Evolutionary conservation across 345 rosid genomes (phyloP), one percentile per base, ranked within the genome.

Genomic region (Euphorbia tirucalli): DNA sequence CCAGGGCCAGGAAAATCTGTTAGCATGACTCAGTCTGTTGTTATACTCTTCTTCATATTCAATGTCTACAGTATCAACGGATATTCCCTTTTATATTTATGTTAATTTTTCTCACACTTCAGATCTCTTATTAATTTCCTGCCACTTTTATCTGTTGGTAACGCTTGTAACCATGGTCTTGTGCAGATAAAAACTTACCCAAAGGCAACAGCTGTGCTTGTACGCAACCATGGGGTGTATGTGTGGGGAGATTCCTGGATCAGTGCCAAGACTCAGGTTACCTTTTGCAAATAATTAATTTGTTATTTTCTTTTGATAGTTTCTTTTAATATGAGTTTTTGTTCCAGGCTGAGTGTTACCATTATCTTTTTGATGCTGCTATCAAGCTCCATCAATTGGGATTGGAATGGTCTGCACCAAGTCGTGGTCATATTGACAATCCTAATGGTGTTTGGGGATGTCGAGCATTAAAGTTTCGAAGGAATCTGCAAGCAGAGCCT

Each of bases 181-280:
- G 21, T 50, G n/a, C 78, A 90, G 98, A 85, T 95, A 68, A 90
- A 87, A 73, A 96, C 87, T 2, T 89, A 90, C 80, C 99, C 98
- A 67, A 92, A 88, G 80, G 75, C 96, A 68, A 95, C 99, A 19
- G 96, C 97, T 44, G 97, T 95, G 61, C 93, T 95, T 79, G 97
- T 95, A 68, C 90, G 97, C 74, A 95, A 95, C 76, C 99, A 95
- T 56, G 99, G 97, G 55, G 77, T 95, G 79, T 92, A 88, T 69
- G 75, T 90, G 59, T 95, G 98, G 99, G 99, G 98, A 75, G 97
- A 95, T 78, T 83, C 97, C 62, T 95, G 99, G 99, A 95, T 95
- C 84, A 89, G 74, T 79, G 96, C 97, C 74, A 95, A 95, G 85
- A 95, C 97, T 48, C 97, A 95, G 99, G 99, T 95, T 61, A 71